Base-by-base conservation (phyloP, 805 yeast genomes). In the Candida xyloterini region DNA sequence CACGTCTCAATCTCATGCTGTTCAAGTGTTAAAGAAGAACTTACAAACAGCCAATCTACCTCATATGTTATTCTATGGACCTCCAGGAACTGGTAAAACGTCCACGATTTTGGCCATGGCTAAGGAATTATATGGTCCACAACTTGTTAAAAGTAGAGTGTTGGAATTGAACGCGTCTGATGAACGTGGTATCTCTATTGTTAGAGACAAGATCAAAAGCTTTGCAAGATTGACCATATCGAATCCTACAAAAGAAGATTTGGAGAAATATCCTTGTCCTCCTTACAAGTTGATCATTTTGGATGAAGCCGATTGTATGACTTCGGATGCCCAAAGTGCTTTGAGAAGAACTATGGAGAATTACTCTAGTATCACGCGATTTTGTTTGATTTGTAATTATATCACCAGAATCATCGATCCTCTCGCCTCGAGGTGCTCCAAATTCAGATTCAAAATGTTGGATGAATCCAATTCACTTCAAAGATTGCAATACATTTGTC, bases 261-360 rank as follows among this genome's bases (percentile, higher is more conserved):
- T 75, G 35, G 76, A 67, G 28, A 74, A 79, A 14, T 90, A 89
- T 64, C 96, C 98, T 2, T 91, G 98, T 58, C 98, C 99, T 1
- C 97, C 98, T 5, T 93, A 86, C 64, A 93, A 93, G 60, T 79
- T 93, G 53, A 84, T 93, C 48, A 86, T 93, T 30, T 66, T 93
- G 38, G 97, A 90, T 66, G 97, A 90, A 63, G 97, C 97, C 1
- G 97, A 93, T 62, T 87, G 96, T 10, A 93, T 93, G 97, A 93
- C 99, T 8, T 76, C 87, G 30, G 97, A 88, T 53, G 99, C 99
- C 0, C 99, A 93, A 59, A 78, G 89, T 40, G 99, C 99, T 1
- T 70, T 93, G 48, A 78, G 99, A 66, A 76, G 99, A 63, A 91
- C 95, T 1, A 85, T 85, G 90, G 96, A 88, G 58, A 85, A 82